phyloP scores from a whole-genome alignment of 1,284 basidiomycete genomes.

The Ceratobasidium sp. region DNA sequence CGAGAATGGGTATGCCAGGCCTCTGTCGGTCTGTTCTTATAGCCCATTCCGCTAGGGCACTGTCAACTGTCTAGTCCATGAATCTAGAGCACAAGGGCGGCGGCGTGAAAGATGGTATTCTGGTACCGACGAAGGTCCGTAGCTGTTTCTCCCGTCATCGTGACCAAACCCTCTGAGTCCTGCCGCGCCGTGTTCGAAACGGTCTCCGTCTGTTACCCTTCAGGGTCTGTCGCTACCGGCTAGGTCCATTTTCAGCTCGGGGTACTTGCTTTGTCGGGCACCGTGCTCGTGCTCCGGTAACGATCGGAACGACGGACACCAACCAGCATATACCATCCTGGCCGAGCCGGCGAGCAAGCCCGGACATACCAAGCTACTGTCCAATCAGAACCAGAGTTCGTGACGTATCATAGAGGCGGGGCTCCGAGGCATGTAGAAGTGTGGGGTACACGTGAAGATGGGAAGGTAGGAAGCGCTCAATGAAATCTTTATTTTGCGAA shows the following conservation, averaged over 20 bases:
- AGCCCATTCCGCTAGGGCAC: background rate
- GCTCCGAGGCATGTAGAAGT: slow-evolving; percentile 9
- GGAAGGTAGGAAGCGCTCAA: slow-evolving; percentile 7
- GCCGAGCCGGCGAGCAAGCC: background rate
- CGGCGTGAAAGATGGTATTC: background rate
- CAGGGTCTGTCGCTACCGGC: background rate
- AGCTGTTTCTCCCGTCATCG: background rate
- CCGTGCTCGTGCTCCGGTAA: background rate
- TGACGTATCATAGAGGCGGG: slow-evolving; percentile 17
- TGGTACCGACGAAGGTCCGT: background rate
- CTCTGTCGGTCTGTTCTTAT: background rate
- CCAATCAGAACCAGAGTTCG: background rate
- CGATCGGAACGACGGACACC: background rate
- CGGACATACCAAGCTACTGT: too few relatives aligned
- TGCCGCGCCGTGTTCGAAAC: background rate
- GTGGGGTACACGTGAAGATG: slow-evolving; percentile 19
- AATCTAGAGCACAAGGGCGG: background rate
- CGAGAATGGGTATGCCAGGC: background rate
- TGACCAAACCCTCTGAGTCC: background rate
- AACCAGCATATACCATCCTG: background rate
- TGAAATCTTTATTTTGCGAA: background rate
- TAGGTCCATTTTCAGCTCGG: slow-evolving; percentile 2
- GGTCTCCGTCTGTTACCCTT: background rate
- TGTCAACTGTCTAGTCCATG: background rate
- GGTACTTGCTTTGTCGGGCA: background rate